Base-by-base conservation (phyloP, 441 rosid genomes). In the Corymbia calophylla region DNA sequence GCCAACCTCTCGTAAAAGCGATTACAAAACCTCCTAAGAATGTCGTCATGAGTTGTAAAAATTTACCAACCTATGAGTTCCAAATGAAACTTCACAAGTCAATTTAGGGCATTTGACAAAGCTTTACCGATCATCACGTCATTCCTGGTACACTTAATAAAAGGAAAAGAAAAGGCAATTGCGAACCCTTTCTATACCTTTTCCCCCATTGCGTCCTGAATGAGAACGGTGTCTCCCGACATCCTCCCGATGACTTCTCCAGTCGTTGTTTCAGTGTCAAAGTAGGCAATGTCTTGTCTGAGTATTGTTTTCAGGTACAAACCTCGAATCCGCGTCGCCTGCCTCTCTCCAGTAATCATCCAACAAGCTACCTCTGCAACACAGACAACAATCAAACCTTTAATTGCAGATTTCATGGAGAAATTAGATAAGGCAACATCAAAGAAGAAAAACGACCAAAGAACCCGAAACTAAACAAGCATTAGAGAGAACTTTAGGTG, bases 191-290 rank as follows among this genome's bases (percentile, higher is more conserved):
- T 86, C 47, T 53, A 27, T 55, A 86, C 88, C 88, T 86, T 86
- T 86, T 86, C 88, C 32, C 88, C 88, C 68, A 86, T 86, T 55
- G 88, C 88, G 8, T 86, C 88, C 88, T 86, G 88, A 39, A 86
- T 86, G 88, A 86, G 88, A 32, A 86, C 44, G 88, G 88, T 86
- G 88, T 86, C 88, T 86, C 88, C 64, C 5, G 84, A 77, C 84
- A 77, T 77, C 84, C 84, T 77, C 53, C 84, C 84, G 27, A 77
- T 77, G n/a, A 77, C 84, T 27, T 77, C 84, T 77, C 84, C 84
- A 3, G 84, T 77, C n/a, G n/a, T 77, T 23, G 84, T 77, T 25
- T 77, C 10, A 6, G 84, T 77, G 84, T 77, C 84, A 27, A 77
- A 77, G 84, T 21, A 77, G 84, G 84, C n/a, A 77, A 77, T 77